Evolutionary conservation across 2,329 filamentous ascomycete species (phyloP), one percentile per base, ranked within the genome.

Genomic region (Fusarium penzigii): DNA sequence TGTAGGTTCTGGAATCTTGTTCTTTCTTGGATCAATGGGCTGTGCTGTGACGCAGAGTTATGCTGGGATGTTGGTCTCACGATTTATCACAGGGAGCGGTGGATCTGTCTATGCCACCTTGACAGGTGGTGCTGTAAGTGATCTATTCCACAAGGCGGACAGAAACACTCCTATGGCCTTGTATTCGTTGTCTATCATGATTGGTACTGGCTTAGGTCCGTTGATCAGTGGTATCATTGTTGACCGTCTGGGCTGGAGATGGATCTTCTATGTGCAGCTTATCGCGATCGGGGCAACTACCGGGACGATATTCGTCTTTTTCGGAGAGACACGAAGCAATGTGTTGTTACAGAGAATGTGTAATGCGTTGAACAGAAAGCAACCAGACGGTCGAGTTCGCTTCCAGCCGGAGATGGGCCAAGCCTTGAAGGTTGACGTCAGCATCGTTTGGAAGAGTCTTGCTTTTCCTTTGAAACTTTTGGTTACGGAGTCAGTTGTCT

Each of bases 91-190:
- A 1, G 86, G 87, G 1, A 80, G 83, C 20, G 82, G 82, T 6
- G 84, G 80, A 5, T 85, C 81, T 52, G 76, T 77, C 14, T 68
- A 65, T 34, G 56, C 62, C 1, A 65, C 64, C 0, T 46, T 69
- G 73, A 83, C 88, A 0, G 86, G 86, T 4, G 86, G 86, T 1
- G 84, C 89, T 1, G 80, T 89, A 5, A 81, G 81, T 44, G 86
- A 89, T 50, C 81, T 89, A 36, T 89, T 86, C 57, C 78, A 83
- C 43, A 76, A 83, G 0, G 69, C 83, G 51, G 78, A 87, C 39
- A 77, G 87, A 12, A 89, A 89, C 53, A 84, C 82, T 0, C 84
- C 86, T 0, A 89, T 89, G 86, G 80, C 84, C 0, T 65, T 88
- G 2, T 89, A 88, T 66, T 81, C 83, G 0, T 80, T 80, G 0